phyloP scores from a whole-genome alignment of 768 basidiomycete species.

The Cyclocybe cylindracea region DNA sequence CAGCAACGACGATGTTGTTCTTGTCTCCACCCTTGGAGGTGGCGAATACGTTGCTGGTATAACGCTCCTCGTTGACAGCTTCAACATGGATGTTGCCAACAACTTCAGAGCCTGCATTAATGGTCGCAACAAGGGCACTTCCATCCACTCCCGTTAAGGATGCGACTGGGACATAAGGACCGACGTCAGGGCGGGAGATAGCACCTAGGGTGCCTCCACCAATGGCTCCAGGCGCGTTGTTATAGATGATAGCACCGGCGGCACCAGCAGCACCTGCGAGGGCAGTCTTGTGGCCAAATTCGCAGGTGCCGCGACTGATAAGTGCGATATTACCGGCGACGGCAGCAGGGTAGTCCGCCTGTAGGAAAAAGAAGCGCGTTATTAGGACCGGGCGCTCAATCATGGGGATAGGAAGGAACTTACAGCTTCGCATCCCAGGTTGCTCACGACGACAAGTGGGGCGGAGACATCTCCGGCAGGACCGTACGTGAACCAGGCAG shows the following conservation, averaged over 20 bases:
- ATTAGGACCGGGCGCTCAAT: background rate
- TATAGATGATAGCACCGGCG: conserved; percentile 27
- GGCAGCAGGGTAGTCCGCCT: conserved; percentile 24
- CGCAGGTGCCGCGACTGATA: conserved; percentile 28
- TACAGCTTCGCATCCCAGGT: conserved; percentile 26
- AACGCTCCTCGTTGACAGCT: conserved; percentile 24
- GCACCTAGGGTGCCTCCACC: conserved; percentile 24
- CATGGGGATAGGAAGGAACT: conserved; percentile 1
- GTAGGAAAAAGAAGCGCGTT: background rate
- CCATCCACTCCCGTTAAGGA: conserved; percentile 25
- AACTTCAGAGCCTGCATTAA: conserved; percentile 23
- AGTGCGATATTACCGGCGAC: conserved; percentile 28
- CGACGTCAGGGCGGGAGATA: conserved; percentile 17
- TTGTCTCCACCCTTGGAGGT: conserved; percentile 28
- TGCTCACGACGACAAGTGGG: conserved; percentile 22
- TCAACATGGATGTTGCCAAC: conserved; percentile 25
- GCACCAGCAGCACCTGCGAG: conserved; percentile 26
- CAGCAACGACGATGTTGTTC: conserved; percentile 27
- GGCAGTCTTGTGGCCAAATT: conserved; percentile 29
- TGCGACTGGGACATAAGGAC: conserved; percentile 25
- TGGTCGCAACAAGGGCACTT: conserved; percentile 19
- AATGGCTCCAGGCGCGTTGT: conserved; percentile 26
- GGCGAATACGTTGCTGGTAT: conserved; percentile 30
- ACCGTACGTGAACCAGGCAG: conserved; percentile 24
- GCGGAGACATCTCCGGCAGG: conserved; percentile 24